A percentile compares a stretch with the other conserved stretches of the same genome.
phyloP scores from a whole-genome alignment of 371 early-diverging fungal species.

The Mucor ambiguus region DNA sequence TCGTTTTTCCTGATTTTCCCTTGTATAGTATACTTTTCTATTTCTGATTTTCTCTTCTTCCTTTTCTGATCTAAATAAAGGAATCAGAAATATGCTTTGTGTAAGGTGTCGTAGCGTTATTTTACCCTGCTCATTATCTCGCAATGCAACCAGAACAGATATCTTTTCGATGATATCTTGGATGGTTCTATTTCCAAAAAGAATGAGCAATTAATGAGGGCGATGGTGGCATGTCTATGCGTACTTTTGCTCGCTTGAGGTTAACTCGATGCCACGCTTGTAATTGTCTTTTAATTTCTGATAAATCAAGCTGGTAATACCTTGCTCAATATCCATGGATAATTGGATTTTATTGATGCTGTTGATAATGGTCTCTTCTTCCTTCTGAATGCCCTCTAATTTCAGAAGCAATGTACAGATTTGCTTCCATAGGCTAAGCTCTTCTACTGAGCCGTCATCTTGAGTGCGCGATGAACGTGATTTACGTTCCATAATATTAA shows the following conservation, averaged over 20 bases:
- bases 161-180: conserved; percentile 58
- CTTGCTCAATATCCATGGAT: conserved; percentile 42
- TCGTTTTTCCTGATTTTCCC: conserved; percentile 36
- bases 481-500: conserved; percentile 44
- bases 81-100: conserved; percentile 12
- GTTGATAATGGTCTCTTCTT: conserved; percentile 38
- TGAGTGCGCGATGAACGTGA: conserved; percentile 46
- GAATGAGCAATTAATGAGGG: not conserved
- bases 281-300: conserved; percentile 45
- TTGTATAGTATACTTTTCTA: conserved; percentile 29
- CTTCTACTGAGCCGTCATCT: conserved; percentile 38
- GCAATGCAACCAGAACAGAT: conserved; percentile 53
- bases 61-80: conserved; percentile 49
- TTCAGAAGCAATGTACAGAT: conserved; percentile 50
- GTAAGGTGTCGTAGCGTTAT: not conserved
- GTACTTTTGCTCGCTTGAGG: conserved; percentile 43
- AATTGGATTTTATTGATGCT: conserved; percentile 46
- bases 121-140: conserved; percentile 49
- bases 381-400: conserved; percentile 51
- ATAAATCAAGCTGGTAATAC: conserved; percentile 36
- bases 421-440: conserved; percentile 49
- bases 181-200: conserved; percentile 47
- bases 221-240: not conserved
- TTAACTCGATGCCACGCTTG: conserved; percentile 39
- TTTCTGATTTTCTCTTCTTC: conserved; percentile 68